A percentile compares a stretch with the other conserved stretches of the same genome.
Conservation (phyloP, 2,329 filamentous ascomycete genomes). For the Dothiorella sarmentorum region DNA sequence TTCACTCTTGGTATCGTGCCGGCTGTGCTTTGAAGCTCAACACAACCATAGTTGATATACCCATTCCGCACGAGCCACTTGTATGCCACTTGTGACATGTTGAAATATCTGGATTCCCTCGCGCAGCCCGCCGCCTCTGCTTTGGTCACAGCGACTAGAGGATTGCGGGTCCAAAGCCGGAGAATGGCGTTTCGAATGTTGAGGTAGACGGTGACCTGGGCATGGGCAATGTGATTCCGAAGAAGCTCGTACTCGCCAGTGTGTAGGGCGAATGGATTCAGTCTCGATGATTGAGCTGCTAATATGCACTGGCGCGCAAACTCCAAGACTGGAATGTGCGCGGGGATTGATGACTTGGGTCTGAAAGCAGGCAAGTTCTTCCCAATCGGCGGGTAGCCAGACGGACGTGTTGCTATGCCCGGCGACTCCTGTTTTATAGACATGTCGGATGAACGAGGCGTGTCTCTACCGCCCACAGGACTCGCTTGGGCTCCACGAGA, state of each 20-base stretch:
- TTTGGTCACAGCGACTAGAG: slow-evolving; percentile 73
- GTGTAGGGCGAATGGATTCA: slow-evolving; percentile 87
- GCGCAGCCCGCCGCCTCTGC: slow-evolving; percentile 90
- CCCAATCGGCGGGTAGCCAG: slow-evolving; percentile 49
- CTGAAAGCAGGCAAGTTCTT: slow-evolving; percentile 16
- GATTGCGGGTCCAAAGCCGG: slow-evolving; percentile 83
- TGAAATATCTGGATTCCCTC: slow-evolving; percentile 82
- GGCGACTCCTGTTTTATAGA: slow-evolving; percentile 17
- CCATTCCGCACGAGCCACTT: slow-evolving; percentile 88
- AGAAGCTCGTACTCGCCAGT: slow-evolving; percentile 78
- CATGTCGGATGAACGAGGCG: slow-evolving; percentile 3
- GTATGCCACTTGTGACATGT: slow-evolving; percentile 81
- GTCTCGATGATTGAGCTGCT: slow-evolving; percentile 81
- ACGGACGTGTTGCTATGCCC: slow-evolving; percentile 6
- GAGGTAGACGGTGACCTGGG: slow-evolving; percentile 90
- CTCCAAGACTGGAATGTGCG: slow-evolving; percentile 65
- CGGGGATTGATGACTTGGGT: slow-evolving; percentile 80
- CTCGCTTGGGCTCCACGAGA: not conserved
- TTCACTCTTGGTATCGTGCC: slow-evolving; percentile 34
- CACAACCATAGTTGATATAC: slow-evolving; percentile 95
- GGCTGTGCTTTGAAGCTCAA: slow-evolving; percentile 60
- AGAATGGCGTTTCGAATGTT: slow-evolving; percentile 95
- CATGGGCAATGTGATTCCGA: slow-evolving; percentile 75
- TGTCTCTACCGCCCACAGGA: not conserved
- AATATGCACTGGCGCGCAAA: slow-evolving; percentile 91